Conservation (phyloP, 495 filamentous ascomycete genomes). For the Aspergillus conjunctus region DNA sequence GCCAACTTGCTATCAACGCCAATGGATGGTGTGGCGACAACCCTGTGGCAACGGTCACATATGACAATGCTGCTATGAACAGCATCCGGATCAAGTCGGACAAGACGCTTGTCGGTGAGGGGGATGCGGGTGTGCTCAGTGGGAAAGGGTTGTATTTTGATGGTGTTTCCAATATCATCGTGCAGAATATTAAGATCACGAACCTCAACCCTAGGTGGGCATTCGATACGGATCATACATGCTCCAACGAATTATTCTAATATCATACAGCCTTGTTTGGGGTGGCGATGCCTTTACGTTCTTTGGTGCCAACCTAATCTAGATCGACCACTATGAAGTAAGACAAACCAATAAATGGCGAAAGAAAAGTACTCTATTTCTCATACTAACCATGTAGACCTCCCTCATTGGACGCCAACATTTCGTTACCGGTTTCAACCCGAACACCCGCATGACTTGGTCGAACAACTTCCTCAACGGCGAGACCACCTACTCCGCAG, state of each 20-base stretch:
- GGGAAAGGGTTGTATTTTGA: constrained; percentile 47
- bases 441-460: not conserved
- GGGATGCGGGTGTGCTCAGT: constrained; percentile 41
- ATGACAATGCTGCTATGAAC: constrained; percentile 42
- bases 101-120: constrained; percentile 45
- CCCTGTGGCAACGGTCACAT: constrained; percentile 32
- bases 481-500: not conserved
- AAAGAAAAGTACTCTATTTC: too few relatives aligned
- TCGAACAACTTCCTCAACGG: not conserved
- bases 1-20: constrained; percentile 54
- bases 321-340: constrained; percentile 40
- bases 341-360: too few relatives aligned
- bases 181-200: constrained; percentile 51
- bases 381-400: not conserved
- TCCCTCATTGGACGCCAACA: not conserved
- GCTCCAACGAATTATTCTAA: not conserved
- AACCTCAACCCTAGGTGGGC: constrained; percentile 45
- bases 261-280: constrained; percentile 36
- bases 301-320: constrained; percentile 41
- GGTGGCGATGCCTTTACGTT: constrained; percentile 50
- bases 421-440: not conserved
- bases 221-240: too few relatives aligned
- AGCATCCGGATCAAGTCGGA: constrained; percentile 45
- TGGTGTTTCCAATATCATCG: constrained; percentile 47
- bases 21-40: constrained; percentile 47